Base-by-base conservation (phyloP, 148 eudicot genomes). In the Silene uniflora region DNA sequence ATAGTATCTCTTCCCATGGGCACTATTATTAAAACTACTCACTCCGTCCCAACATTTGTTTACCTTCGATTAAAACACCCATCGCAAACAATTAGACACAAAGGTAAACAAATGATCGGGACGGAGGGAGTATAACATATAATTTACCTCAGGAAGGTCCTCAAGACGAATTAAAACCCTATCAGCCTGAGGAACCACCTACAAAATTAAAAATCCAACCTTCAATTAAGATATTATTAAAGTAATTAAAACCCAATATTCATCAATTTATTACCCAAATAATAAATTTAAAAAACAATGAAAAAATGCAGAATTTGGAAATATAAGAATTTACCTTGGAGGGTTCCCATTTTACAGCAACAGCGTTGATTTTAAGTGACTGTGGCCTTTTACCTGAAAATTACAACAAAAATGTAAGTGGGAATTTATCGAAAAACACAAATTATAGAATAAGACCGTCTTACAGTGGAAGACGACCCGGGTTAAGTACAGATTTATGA, bases 121-220 rank as follows among this genome's bases (percentile, higher is more conserved):
- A 39, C 5, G 42, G 42, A 35, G 4, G 6, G 42, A 4, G 42
- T 64, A 27, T 17, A 60, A 16, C 60, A 59, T 2, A 59, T 55
- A 60, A 62, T 7, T 17, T 88, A 93, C 98, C 94, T 86, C 89
- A 22, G 98, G 89, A 21, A 91, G 91, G 67, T 82, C 81, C 84
- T 93, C 94, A 3, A 93, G 89, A 69, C 93, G 92, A 88, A 93
- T 72, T 62, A 93, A 82, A 44, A 93, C 98, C 79, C 97, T 87
- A 81, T 91, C 93, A 75, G 89, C 92, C 81, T 91, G 98, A 24
- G 98, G 98, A 69, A 81, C 87, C 84, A 91, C 98, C 98, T 93
- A 69, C 62, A 64, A 61, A 64, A 62, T 2, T 49, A 10, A 65
- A 35, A 10, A 4, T 52, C 17, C 27, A 67, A 75, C 3, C 47